Conservation (phyloP, 1,284 basidiomycete genomes). For the Sanghuangporus weigelae region DNA sequence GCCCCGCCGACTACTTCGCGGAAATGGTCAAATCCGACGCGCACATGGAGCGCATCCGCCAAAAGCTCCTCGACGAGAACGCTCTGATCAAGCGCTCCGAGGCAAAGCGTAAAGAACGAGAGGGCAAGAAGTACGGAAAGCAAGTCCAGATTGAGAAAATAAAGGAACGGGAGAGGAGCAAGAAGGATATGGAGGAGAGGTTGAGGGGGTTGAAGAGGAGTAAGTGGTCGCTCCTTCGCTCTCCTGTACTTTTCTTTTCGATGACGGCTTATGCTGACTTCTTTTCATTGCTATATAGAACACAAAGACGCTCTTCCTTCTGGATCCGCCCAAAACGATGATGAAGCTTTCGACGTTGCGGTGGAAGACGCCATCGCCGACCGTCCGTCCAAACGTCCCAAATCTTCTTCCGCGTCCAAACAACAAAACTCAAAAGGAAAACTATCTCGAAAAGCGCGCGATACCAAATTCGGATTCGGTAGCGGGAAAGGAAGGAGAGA, state of each 20-base stretch:
- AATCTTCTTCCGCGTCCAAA: conserved; percentile 18
- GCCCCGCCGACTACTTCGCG: conserved; percentile 95
- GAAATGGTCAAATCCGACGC: conserved; percentile 99
- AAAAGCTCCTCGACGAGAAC: conserved; percentile 84
- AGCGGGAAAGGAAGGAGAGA: conserved; percentile 50
- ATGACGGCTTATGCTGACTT: not conserved
- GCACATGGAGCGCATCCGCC: conserved; percentile 97
- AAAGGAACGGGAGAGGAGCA: conserved; percentile 63
- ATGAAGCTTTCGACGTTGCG: conserved; percentile 78
- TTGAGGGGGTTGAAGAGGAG: conserved; percentile 86
- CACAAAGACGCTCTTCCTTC: conserved; percentile 80
- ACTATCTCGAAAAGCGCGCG: conserved; percentile 62
- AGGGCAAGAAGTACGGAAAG: conserved; percentile 98
- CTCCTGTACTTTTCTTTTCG: not conserved
- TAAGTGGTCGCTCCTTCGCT: conserved; percentile 35
- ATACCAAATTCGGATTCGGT: conserved; percentile 80
- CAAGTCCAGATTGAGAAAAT: conserved; percentile 89
- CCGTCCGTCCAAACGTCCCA: conserved; percentile 59
- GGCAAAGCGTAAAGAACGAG: conserved; percentile 86
- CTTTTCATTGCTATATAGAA: conserved; percentile 40
- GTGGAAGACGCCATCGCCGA: conserved; percentile 82
- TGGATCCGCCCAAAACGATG: conserved; percentile 46
- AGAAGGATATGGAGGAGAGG: conserved; percentile 85
- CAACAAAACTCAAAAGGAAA: conserved; percentile 24
- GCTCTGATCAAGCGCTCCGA: conserved; percentile 90